Base-by-base conservation (phyloP, 2,329 filamentous ascomycete genomes). In the Fusarium circinatum region DNA sequence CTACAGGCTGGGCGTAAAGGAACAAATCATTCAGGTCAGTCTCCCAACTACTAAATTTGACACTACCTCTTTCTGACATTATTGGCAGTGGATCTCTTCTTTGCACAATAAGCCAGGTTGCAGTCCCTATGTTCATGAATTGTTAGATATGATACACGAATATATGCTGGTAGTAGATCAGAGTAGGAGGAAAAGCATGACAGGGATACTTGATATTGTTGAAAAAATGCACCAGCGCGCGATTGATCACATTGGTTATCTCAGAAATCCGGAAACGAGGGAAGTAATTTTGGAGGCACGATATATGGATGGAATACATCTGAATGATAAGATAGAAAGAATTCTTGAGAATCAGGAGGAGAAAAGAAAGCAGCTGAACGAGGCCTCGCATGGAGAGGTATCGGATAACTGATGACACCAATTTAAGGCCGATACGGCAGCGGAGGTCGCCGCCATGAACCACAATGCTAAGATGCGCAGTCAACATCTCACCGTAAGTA, bases 141-240 rank as follows among this genome's bases (percentile, higher is more conserved):
- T 52, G 18, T 15, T 52, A 7, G 9, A 36, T 52, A 36, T 24
- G 8, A 52, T 52, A 36, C 18, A 52, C n/a, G 3, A 22, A 36
- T 5, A 52, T 20, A 52, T 52, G 49, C n/a, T 52, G 6, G 49
- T 26, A 1, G 30, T 22, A 20, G 49, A 52, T 26, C n/a, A 22
- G 9, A 15, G 8, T 11, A 22, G n/a, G 30, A 52, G 49, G 18
- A 36, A 24, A 20, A 26, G 49, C 15, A 36, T 36, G n/a, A 6
- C n/a, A 11, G 30, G 2, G 1, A 20, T 52, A 6, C 8, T 36
- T 26, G n/a, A 36, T 8, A 12, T 0, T 26, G 7, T 36, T 26
- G 17, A 6, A 3, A 2, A 52, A 10, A 36, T 52, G 30, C 30
- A 52, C 5, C 17, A 52, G 14, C 30, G 49, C 13, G 18, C 13